Conservation (phyloP, 73 alveolate genomes). For the Symbiodinium natans region DNA sequence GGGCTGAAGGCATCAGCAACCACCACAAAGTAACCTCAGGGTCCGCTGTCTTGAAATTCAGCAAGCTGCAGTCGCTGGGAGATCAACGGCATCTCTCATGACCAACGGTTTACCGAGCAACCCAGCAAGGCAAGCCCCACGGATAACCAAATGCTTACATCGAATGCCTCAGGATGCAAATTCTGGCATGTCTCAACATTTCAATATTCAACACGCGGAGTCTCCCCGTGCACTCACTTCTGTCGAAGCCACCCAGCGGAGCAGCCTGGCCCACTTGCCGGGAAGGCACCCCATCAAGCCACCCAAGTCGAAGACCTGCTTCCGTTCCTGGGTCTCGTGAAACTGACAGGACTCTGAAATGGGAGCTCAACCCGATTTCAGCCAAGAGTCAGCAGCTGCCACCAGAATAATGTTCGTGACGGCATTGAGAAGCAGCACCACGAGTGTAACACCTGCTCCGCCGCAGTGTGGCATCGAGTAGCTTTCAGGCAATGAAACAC, state of each 20-base stretch:
- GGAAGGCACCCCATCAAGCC: constrained; percentile 77
- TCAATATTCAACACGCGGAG: too few species aligned
- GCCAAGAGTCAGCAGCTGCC: constrained; percentile 62
- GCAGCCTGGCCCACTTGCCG: constrained; percentile 49
- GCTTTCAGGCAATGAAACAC: not conserved
- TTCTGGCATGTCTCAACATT: not conserved
- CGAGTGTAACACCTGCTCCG: constrained; percentile 34
- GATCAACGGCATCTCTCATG: too few species aligned
- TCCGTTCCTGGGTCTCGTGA: constrained; percentile 37
- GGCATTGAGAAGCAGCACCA: constrained; percentile 61
- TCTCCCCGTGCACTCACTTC: too few species aligned
- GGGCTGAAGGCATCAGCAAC: constrained; percentile 63
- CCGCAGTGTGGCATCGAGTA: not conserved
- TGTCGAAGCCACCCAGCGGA: constrained; percentile 33
- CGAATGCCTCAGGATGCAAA: constrained; percentile 27
- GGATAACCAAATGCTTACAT: constrained; percentile 86
- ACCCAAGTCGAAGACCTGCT: constrained; percentile 79
- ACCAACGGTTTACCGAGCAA: too few species aligned
- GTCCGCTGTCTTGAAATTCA: not conserved
- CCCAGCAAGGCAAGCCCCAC: constrained; percentile 70
- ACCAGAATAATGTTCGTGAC: constrained; percentile 66
- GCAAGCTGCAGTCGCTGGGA: too few species aligned
- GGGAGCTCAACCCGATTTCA: not conserved
- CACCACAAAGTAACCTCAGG: constrained; percentile 74
- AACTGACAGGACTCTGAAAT: not conserved